Conservation (phyloP, 192 early-diverging fungal species). For the Coemansia sp. region DNA sequence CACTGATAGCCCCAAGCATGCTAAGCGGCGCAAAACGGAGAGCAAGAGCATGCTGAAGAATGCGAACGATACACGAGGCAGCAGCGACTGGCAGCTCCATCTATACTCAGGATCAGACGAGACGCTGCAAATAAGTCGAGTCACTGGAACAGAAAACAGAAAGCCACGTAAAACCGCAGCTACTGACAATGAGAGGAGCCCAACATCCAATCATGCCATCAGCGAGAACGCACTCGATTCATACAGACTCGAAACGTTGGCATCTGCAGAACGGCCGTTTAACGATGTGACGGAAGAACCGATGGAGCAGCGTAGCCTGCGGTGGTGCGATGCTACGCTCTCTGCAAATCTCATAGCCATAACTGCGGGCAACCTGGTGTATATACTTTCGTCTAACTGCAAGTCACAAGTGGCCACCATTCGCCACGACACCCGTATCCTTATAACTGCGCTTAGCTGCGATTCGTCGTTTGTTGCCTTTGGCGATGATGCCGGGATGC, state of each 20-base stretch:
- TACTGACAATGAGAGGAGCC: not conserved
- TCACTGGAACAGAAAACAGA: not conserved
- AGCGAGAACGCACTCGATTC: conserved; percentile 31
- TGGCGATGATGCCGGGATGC: conserved; percentile 33
- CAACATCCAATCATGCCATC: not conserved
- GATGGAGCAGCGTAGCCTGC: not conserved
- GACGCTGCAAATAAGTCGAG: conserved; percentile 36
- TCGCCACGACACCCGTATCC: conserved; percentile 21
- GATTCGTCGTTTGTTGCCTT: conserved; percentile 51
- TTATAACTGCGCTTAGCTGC: conserved; percentile 23
- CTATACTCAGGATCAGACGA: conserved; percentile 27
- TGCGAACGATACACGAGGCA: not conserved
- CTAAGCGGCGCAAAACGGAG: conserved; percentile 19
- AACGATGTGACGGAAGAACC: not conserved
- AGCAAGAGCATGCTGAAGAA: not conserved
- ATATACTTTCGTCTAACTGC: conserved; percentile 26
- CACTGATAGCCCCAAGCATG: not conserved
- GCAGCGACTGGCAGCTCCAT: conserved; percentile 28
- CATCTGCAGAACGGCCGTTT: conserved; percentile 10
- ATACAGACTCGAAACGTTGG: conserved; percentile 48
- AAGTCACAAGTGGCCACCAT: conserved; percentile 33
- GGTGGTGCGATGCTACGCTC: conserved; percentile 26
- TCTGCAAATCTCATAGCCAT: conserved; percentile 36
- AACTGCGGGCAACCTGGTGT: conserved; percentile 22
- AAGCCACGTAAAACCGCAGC: not conserved